phyloP scores from a whole-genome alignment of 2,329 filamentous ascomycete species.

The Stagonosporopsis rhizophila region DNA sequence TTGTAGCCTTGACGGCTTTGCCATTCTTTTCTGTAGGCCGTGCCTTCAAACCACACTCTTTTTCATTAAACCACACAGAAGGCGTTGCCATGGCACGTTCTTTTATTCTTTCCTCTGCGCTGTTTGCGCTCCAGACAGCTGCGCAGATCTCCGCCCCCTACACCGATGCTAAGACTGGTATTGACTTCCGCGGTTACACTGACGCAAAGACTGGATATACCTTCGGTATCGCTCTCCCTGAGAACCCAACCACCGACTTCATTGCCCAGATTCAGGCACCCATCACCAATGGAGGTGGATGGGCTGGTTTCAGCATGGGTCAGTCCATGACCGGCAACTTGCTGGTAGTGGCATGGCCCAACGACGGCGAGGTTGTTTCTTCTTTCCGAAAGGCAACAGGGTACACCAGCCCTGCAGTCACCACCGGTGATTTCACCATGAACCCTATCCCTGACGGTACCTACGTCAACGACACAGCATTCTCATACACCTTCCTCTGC shows the following conservation, averaged over 20 bases:
- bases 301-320: conserved; percentile 59
- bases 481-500: conserved; percentile 64
- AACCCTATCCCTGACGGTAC: conserved; percentile 60
- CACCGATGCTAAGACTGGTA: conserved; percentile 44
- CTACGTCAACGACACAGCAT: conserved; percentile 61
- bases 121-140: conserved; percentile 34
- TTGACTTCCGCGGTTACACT: conserved; percentile 43
- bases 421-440: conserved; percentile 52
- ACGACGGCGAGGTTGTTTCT: conserved; percentile 55
- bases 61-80: conserved; percentile 11
- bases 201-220: conserved; percentile 50
- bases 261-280: conserved; percentile 59
- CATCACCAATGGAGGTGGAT: conserved; percentile 57
- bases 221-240: conserved; percentile 61
- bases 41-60: conserved; percentile 32
- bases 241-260: conserved; percentile 59
- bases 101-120: conserved; percentile 35
- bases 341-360: conserved; percentile 62
- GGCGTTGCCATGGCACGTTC: conserved; percentile 36
- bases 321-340: conserved; percentile 59
- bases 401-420: conserved; percentile 59
- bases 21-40: conserved; percentile 34
- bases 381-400: conserved; percentile 56
- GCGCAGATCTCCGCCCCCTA: conserved; percentile 38
- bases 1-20: conserved; percentile 45